Conservation (phyloP, 495 filamentous ascomycete species). For the Aspergillus nanangensis region DNA sequence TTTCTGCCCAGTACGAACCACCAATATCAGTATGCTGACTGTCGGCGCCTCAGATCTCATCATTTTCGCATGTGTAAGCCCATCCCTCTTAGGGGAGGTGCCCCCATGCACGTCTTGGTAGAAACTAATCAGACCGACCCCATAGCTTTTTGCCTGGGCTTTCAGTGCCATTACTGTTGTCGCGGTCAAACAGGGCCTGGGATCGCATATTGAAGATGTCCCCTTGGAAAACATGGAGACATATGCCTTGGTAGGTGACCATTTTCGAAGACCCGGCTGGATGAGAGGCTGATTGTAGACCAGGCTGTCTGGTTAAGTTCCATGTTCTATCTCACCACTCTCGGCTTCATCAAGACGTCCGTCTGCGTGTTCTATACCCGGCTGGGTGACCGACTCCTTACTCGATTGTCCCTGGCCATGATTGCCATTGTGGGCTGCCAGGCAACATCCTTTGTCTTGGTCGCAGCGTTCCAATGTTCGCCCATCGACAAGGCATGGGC, state of each 20-base stretch:
- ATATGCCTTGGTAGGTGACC: constrained; percentile 27
- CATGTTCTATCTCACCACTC: constrained; percentile 36
- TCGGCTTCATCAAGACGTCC: constrained; percentile 38
- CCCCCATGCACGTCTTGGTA: neutral
- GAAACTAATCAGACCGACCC: constrained; percentile 8
- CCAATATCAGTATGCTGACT: neutral
- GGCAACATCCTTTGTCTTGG: constrained; percentile 30
- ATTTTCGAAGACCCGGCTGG: neutral
- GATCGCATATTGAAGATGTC: constrained; percentile 21
- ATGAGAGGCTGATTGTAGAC: neutral
- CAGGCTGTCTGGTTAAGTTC: constrained; percentile 38
- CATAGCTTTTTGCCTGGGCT: constrained; percentile 30
- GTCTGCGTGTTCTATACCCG: constrained; percentile 38
- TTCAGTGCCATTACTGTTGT: constrained; percentile 31
- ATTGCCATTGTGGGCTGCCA: constrained; percentile 25
- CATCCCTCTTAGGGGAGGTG: neutral
- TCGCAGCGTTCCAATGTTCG: constrained; percentile 34
- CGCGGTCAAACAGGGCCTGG: constrained; percentile 31
- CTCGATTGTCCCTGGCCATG: constrained; percentile 27
- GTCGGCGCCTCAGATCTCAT: constrained; percentile 23
- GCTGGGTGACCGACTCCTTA: constrained; percentile 29
- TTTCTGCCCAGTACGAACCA: neutral
- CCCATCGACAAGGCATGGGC: constrained; percentile 33
- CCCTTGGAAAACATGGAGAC: constrained; percentile 15
- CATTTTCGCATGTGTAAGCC: constrained; percentile 30